These are phyloP conservation scores for Boeremia exigua DNA, from an alignment of 2,329 filamentous ascomycete species.

Conservation along the genomic window DNA sequence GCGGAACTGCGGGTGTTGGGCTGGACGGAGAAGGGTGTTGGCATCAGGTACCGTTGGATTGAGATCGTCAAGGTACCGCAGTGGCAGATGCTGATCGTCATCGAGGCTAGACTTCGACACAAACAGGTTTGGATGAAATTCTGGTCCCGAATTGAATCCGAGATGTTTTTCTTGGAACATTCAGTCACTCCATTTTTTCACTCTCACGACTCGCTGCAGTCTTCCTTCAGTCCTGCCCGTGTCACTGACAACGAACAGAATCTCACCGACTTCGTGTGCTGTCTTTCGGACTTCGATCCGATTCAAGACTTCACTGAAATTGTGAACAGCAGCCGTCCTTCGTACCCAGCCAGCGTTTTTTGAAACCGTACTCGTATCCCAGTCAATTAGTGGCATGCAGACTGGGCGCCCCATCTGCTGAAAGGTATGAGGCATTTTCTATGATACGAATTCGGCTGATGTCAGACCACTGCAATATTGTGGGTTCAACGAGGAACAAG, in stretches of 20 bases:
- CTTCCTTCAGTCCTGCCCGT: too few relatives aligned
- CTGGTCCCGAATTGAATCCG: neutral
- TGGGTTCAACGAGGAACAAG: constrained; percentile 45
- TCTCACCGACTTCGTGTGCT: constrained; percentile 36
- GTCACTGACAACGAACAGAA: too few relatives aligned
- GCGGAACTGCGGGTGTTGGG: too few relatives aligned
- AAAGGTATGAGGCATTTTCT: constrained; percentile 16
- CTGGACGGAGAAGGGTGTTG: too few relatives aligned
- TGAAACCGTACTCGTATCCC: constrained; percentile 42
- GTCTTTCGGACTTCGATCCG: constrained; percentile 50
- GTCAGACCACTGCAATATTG: constrained; percentile 31
- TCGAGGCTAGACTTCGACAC: neutral
- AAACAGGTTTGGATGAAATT: too few relatives aligned
- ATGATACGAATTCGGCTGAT: constrained; percentile 5
- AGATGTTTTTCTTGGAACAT: neutral
- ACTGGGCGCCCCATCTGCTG: constrained; percentile 32
- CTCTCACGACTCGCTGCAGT: constrained; percentile 30
- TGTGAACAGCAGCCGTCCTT: constrained; percentile 44
- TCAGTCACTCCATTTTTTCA: constrained; percentile 27
- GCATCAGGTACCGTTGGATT: too few relatives aligned
- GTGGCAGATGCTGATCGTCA: too few relatives aligned
- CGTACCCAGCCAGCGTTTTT: constrained; percentile 47
- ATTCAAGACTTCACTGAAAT: constrained; percentile 44
- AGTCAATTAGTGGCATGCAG: constrained; percentile 33
- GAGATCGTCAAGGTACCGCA: too few relatives aligned